A percentile compares a stretch with the other conserved stretches of the same genome.
phyloP scores from a whole-genome alignment of 768 basidiomycete species.

The Mycena latifolia region DNA sequence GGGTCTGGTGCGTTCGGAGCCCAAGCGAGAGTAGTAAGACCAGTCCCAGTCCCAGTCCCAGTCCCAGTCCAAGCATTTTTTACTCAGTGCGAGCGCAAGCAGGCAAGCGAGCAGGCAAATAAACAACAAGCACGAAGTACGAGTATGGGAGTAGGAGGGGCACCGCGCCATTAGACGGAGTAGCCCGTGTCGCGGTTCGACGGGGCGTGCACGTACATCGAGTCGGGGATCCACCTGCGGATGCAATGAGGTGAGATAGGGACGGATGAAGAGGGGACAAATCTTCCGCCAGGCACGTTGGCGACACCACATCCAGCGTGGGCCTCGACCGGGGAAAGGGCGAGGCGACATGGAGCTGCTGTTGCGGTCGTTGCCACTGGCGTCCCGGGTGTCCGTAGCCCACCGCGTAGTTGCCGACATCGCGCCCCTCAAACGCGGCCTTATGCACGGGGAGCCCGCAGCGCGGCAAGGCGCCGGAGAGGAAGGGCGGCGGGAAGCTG shows the following conservation, averaged over 20 bases:
- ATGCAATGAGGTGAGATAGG: neutral
- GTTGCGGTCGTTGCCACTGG: slow-evolving; percentile 23
- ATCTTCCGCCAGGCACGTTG: slow-evolving; percentile 24
- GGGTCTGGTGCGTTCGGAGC: slow-evolving; percentile 22
- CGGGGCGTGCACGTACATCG: slow-evolving; percentile 32
- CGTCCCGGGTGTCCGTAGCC: slow-evolving; percentile 14
- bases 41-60: no score
- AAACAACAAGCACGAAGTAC: slow-evolving; percentile 32
- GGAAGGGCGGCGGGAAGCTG: slow-evolving; percentile 13
- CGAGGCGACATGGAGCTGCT: slow-evolving; percentile 14
- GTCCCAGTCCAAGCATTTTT: no score
- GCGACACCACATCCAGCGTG: slow-evolving; percentile 19
- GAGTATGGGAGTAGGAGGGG: slow-evolving; percentile 28
- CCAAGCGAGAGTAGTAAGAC: slow-evolving; percentile 17
- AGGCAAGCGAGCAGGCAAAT: slow-evolving; percentile 32
- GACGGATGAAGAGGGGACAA: neutral
- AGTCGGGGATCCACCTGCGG: slow-evolving; percentile 30
- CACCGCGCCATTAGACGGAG: slow-evolving; percentile 22
- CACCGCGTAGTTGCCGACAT: slow-evolving; percentile 27
- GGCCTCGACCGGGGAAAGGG: slow-evolving; percentile 22
- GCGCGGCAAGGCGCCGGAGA: slow-evolving; percentile 13
- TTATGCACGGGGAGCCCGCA: slow-evolving; percentile 23
- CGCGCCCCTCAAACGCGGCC: slow-evolving; percentile 29
- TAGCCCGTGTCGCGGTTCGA: slow-evolving; percentile 33
- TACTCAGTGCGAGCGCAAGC: neutral